These are phyloP conservation scores for Hyphopichia khmerensis DNA, from an alignment of 1,139 yeast species.

Conservation along the genomic window DNA sequence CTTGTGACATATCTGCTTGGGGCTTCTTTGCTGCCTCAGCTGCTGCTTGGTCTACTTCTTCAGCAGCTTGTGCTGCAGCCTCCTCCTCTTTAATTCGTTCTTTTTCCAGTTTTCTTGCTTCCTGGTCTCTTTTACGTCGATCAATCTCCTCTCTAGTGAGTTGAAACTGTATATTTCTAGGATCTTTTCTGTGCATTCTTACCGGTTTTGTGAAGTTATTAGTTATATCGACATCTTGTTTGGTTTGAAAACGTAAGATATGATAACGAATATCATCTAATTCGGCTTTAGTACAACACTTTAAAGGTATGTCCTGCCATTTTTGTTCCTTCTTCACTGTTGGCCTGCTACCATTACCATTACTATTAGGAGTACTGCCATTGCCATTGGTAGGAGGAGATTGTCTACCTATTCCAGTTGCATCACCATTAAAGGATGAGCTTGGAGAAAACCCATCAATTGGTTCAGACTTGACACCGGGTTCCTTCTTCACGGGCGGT, in stretches of 20 bases:
- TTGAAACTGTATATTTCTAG: slow-evolving; percentile 84
- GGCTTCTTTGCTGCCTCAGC: slow-evolving; percentile 15
- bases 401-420: slow-evolving; percentile 3
- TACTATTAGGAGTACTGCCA: slow-evolving; percentile 4
- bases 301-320: slow-evolving; percentile 67
- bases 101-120: slow-evolving; percentile 21
- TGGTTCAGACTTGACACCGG: slow-evolving; percentile 23
- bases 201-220: slow-evolving; percentile 77
- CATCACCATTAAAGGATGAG: background rate
- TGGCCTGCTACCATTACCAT: slow-evolving; percentile 1
- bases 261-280: slow-evolving; percentile 76
- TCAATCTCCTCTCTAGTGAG: slow-evolving; percentile 63
- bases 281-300: slow-evolving; percentile 73
- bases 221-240: slow-evolving; percentile 67
- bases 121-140: slow-evolving; percentile 54
- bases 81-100: slow-evolving; percentile 33
- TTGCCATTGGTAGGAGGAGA: slow-evolving; percentile 1
- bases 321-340: slow-evolving; percentile 19
- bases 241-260: slow-evolving; percentile 76
- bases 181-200: slow-evolving; percentile 87
- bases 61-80: slow-evolving; percentile 11
- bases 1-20: slow-evolving; percentile 60
- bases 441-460: slow-evolving; percentile 6
- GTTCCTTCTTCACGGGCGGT: slow-evolving; percentile 27
- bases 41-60: slow-evolving; percentile 1